Evolutionary conservation across 1,284 basidiomycete genomes (phyloP), one percentile per base, ranked within the genome.

Genomic region (Malassezia slooffiae): DNA sequence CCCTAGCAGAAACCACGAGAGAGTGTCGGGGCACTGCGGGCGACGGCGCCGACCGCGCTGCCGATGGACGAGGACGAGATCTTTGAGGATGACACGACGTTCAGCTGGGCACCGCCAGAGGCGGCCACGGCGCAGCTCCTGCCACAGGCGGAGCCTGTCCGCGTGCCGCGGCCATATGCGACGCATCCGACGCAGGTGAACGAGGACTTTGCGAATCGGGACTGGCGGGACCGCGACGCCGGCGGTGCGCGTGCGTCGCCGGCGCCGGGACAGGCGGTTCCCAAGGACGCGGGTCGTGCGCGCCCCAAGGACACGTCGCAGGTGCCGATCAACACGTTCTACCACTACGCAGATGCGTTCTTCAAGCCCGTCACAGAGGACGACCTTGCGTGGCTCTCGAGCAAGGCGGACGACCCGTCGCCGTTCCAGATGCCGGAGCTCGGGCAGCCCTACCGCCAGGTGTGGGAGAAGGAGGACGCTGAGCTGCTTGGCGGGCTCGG

Each of bases 391-490:
- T 69, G 62, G 62, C 57, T 69, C 26, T 63, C 59, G 33, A 54
- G 52, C 50, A 55, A 73, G 70, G 72, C 74, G 15, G 89, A 93
- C 60, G 86, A 91, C 47, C 75, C 83, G 5, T 83, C 87, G 48
- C 81, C 85, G 0, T 91, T 80, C 60, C 73, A 85, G 31, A 79
- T 91, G 71, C 89, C 90, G 6, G 79, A 82, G 46, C 76, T 91
- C 1, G 91, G 90, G 6, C 75, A 80, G 53, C 88, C 90, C 72
- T 96, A 93, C 64, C 75, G 79, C 20, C 83, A 90, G 41, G 74
- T 57, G 2, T 95, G 90, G 89, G 86, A 88, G 52, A 86, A 91
- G 54, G 82, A 88, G 65, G 90, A 95, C 67, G 75, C 75, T 5
- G 46, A 48, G 23, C 35, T 48, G 26, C 39, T 36, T 5, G 38